Conservation (phyloP, 2,329 filamentous ascomycete species). For the Seiridium unicorne region DNA sequence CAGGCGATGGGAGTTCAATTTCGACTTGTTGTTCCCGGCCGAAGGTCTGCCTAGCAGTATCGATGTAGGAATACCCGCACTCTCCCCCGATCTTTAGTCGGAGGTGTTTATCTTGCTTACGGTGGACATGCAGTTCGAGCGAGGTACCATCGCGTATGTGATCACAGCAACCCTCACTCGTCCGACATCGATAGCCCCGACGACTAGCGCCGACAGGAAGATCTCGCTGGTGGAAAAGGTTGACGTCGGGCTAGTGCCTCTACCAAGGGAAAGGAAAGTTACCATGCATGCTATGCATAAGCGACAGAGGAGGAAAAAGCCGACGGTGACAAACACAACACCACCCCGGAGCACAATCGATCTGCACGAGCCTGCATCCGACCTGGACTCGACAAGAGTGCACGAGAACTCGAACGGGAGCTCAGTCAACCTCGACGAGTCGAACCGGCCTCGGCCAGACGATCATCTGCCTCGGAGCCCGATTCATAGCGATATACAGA, state of each 20-base stretch:
- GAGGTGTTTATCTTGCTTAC: constrained; percentile 11
- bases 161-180: constrained; percentile 87
- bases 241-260: constrained; percentile 73
- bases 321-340: constrained; percentile 44
- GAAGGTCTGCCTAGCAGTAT: constrained; percentile 84
- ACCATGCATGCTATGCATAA: constrained; percentile 85
- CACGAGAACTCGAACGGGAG: constrained; percentile 39
- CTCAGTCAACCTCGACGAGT: constrained; percentile 38
- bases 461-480: constrained; percentile 37
- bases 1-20: constrained; percentile 77
- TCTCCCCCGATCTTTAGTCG: neutral
- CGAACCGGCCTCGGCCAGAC: constrained; percentile 27
- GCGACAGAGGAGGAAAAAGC: constrained; percentile 62
- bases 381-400: constrained; percentile 34
- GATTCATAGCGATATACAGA: constrained; percentile 55
- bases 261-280: constrained; percentile 78
- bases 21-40: constrained; percentile 68
- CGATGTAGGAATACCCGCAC: constrained; percentile 63
- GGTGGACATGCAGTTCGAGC: constrained; percentile 70
- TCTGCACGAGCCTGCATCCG: constrained; percentile 33
- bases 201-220: constrained; percentile 76
- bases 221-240: constrained; percentile 78
- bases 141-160: constrained; percentile 89
- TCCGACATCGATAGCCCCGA: constrained; percentile 81
- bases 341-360: constrained; percentile 31